phyloP scores from a whole-genome alignment of 2,329 filamentous ascomycete species.

The Berkeleyomyces rouxiae region DNA sequence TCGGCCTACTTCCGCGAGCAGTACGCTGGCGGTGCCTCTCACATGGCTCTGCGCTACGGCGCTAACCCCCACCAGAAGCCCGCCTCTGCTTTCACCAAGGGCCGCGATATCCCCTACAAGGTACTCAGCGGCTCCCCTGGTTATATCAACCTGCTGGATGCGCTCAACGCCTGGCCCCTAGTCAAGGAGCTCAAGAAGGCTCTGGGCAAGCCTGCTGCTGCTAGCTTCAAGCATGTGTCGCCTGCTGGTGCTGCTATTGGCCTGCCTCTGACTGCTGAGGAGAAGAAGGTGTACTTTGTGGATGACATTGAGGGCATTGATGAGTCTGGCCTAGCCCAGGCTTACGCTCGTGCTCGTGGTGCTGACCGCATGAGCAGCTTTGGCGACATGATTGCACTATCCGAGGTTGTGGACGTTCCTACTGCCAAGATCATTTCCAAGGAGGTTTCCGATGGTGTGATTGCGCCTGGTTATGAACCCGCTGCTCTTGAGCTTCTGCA shows the following conservation, averaged over 20 bases:
- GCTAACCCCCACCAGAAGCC: slow-evolving; percentile 98
- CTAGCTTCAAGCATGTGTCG: slow-evolving; percentile 98
- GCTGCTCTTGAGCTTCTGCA: slow-evolving; percentile 79
- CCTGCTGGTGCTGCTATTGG: slow-evolving; percentile 92
- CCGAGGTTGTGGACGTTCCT: slow-evolving; percentile 74
- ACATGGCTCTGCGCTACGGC: slow-evolving; percentile 78
- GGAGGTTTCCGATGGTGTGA: slow-evolving; percentile 93
- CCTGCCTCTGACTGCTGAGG: slow-evolving; percentile 65
- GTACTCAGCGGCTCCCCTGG: slow-evolving; percentile 78
- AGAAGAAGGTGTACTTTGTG: slow-evolving; percentile 97
- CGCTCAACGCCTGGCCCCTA: slow-evolving; percentile 88
- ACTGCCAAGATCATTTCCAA: slow-evolving; percentile 96
- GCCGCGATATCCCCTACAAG: slow-evolving; percentile 77
- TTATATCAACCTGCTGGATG: slow-evolving; percentile 94
- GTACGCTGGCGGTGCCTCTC: slow-evolving; percentile 71
- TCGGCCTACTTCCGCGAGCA: slow-evolving; percentile 95
- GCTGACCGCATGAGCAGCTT: slow-evolving; percentile 98
- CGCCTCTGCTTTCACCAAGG: slow-evolving; percentile 62
- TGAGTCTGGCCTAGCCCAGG: slow-evolving; percentile 72
- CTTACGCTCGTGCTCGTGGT: slow-evolving; percentile 86
- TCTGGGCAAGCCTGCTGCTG: slow-evolving; percentile 74
- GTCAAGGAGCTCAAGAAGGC: slow-evolving; percentile 92
- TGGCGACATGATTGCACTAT: slow-evolving; percentile 88
- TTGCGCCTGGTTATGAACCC: slow-evolving; percentile 72
- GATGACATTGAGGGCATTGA: slow-evolving; percentile 86